Base-by-base conservation (phyloP, 164 flowering plant genomes). In the Akebia trifoliata region DNA sequence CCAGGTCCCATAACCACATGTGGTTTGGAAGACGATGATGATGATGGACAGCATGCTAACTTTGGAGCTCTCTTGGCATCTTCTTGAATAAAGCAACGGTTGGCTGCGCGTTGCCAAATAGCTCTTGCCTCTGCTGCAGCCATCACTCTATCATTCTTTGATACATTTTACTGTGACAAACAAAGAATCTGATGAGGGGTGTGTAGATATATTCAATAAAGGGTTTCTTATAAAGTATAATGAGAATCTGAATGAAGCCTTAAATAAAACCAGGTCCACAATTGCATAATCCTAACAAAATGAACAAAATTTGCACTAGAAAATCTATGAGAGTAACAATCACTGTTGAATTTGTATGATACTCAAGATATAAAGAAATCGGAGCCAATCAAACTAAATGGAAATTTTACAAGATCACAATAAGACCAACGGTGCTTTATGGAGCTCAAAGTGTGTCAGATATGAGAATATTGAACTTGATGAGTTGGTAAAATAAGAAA, bases 71-170 rank as follows among this genome's bases (percentile, higher is more conserved):
- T 80, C 48, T 83, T 81, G 52, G 81, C 99, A 78, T 94, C 99
- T 76, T 90, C 95, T 69, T 90, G 96, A 37, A 86, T 91, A 69
- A 93, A 84, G 68, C 80, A 90, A 56, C 96, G 85, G 72, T 87
- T 90, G 40, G 84, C 97, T 44, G 88, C 62, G 55, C 92, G 82
- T 66, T 93, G 99, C 94, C 95, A 93, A 37, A 79, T 87, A 28
- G 90, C 85, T 69, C 99, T 86, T 58, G 95, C 96, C 75, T 94
- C 99, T 58, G 97, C 92, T 65, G 79, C 89, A 15, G 96, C 99
- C 97, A 90, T 87, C 65, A 71, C 34, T 39, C 50, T 52, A 35
- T 54, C 63, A 25, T 50, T 59, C 47, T 65, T 28, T 30, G 8
- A 45, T 8, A 32, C 78, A 71, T 68, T 52, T 58, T 44, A 40